phyloP scores from a whole-genome alignment of 2,329 filamentous ascomycete species.

The Trichophaea hybrida region DNA sequence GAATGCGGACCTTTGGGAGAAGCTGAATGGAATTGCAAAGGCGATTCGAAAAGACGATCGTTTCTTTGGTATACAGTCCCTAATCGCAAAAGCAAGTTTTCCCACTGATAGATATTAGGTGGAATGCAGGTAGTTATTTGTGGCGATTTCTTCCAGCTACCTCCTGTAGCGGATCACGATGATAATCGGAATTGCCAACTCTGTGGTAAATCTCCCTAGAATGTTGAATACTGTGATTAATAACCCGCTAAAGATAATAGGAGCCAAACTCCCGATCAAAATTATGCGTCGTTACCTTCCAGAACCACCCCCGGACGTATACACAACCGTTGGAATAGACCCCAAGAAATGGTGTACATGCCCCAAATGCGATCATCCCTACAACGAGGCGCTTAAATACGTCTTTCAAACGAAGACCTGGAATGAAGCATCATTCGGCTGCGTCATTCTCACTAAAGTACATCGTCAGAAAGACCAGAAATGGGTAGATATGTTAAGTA shows the following conservation, averaged over 20 bases:
- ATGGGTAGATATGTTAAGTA: conserved; percentile 44
- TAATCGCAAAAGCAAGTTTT: neutral
- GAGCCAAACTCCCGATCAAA: neutral
- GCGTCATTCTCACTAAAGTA: conserved; percentile 41
- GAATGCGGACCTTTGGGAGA: neutral
- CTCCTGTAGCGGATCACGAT: neutral
- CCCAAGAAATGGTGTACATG: conserved; percentile 29
- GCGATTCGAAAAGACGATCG: neutral
- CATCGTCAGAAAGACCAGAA: conserved; percentile 42
- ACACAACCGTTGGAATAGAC: conserved; percentile 36
- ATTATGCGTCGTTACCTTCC: neutral
- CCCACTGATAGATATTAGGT: neutral
- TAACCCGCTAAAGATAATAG: neutral
- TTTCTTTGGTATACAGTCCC: conserved; percentile 1
- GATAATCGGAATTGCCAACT: neutral
- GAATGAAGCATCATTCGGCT: conserved; percentile 40
- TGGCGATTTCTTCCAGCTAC: conserved; percentile 13
- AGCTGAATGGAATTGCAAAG: neutral
- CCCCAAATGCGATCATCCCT: conserved; percentile 13
- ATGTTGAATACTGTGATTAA: neutral
- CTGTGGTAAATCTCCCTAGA: conserved; percentile 3
- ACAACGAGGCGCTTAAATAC: conserved; percentile 40
- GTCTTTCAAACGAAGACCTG: conserved; percentile 45
- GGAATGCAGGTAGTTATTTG: conserved; percentile 9
- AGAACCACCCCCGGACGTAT: conserved; percentile 26